A percentile compares a stretch with the other conserved stretches of the same genome.
Evolutionary conservation across 768 basidiomycete species (phyloP).

Genomic region (Tricholoma flavovirens): DNA sequence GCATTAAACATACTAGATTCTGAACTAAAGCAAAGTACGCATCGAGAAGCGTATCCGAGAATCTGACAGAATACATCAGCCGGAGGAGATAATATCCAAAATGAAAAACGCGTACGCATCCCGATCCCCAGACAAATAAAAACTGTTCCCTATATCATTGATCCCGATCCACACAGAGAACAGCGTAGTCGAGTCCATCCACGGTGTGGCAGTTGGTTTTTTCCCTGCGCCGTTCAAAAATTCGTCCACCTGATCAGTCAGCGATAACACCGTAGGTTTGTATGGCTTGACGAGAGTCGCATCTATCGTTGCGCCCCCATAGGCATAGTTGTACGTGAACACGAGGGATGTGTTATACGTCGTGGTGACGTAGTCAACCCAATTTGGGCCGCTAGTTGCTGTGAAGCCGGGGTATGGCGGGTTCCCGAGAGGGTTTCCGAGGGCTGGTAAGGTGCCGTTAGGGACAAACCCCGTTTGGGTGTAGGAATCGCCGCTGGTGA

Average conservation of each 20-base stretch:
- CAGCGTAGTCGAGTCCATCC: conserved; percentile 51
- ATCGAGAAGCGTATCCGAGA: conserved; percentile 42
- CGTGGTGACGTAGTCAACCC: conserved; percentile 50
- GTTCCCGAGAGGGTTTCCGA: conserved; percentile 48
- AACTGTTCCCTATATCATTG: conserved; percentile 62
- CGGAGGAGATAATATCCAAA: not conserved
- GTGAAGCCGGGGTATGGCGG: conserved; percentile 50
- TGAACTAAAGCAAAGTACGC: conserved; percentile 47
- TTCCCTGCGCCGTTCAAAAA: conserved; percentile 43
- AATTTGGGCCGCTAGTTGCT: conserved; percentile 52
- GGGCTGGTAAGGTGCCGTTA: conserved; percentile 33
- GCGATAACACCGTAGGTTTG: conserved; percentile 42
- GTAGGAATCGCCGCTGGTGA: conserved; percentile 49
- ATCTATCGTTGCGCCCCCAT: conserved; percentile 62
- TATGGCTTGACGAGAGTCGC: conserved; percentile 50
- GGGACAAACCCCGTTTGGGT: conserved; percentile 49
- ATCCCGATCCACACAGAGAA: conserved; percentile 72
- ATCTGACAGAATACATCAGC: conserved; percentile 22
- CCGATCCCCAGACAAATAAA: conserved; percentile 39
- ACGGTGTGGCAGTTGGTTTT: conserved; percentile 47
- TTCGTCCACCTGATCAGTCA: conserved; percentile 57
- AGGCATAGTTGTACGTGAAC: conserved; percentile 62
- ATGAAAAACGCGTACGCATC: conserved; percentile 33
- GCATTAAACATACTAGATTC: conserved; percentile 34
- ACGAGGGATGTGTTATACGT: conserved; percentile 48